Percentiles rank a stretch among this genome's conserved stretches.
phyloP scores from a whole-genome alignment of 2,329 filamentous ascomycete species.

The Setomelanomma holmii region DNA sequence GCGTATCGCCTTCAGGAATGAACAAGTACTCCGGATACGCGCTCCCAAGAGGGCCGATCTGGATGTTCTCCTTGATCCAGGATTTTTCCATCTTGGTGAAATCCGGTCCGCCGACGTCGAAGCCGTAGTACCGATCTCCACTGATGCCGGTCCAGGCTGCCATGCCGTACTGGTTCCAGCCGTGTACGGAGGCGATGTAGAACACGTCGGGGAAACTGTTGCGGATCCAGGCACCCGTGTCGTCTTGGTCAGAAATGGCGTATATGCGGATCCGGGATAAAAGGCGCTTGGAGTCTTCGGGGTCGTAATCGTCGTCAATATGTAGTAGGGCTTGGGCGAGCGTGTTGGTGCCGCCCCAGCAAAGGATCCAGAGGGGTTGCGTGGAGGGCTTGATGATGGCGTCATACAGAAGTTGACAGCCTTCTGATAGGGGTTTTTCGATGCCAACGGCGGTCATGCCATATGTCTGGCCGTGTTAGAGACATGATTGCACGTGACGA shows the following conservation, averaged over 20 bases:
- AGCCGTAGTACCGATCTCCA: constrained; percentile 56
- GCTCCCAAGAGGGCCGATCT: constrained; percentile 56
- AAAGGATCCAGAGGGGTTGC: constrained; percentile 60
- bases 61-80: constrained; percentile 63
- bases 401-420: constrained; percentile 55
- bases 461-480: constrained; percentile 36
- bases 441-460: constrained; percentile 47
- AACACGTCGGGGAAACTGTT: constrained; percentile 61
- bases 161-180: constrained; percentile 62
- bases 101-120: constrained; percentile 59
- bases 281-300: constrained; percentile 43
- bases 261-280: constrained; percentile 45
- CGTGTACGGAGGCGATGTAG: constrained; percentile 64
- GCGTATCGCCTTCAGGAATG: constrained; percentile 63
- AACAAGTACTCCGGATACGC: constrained; percentile 56
- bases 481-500: not conserved
- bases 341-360: constrained; percentile 63
- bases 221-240: constrained; percentile 64
- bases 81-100: constrained; percentile 55
- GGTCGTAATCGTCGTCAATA: constrained; percentile 41
- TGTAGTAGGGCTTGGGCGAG: constrained; percentile 58
- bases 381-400: constrained; percentile 48
- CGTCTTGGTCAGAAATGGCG: constrained; percentile 66
- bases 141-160: constrained; percentile 66
- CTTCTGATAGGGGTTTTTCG: constrained; percentile 49